phyloP scores from a whole-genome alignment of 2,329 filamentous ascomycete species.

The Trichoderma sp. region DNA sequence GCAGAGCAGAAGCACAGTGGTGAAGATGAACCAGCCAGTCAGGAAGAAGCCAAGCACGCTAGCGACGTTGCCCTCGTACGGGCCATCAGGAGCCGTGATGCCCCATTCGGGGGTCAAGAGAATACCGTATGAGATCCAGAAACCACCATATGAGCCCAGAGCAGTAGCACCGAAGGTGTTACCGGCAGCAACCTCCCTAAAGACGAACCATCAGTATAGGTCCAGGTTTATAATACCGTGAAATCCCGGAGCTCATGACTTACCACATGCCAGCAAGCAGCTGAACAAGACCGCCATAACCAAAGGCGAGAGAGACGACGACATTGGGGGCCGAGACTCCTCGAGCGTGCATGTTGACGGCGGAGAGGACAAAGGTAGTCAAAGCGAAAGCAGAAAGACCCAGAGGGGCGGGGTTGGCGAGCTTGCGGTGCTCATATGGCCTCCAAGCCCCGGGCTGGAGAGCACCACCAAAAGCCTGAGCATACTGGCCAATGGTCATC shows the following conservation, averaged over 20 bases:
- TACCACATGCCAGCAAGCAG: slow-evolving; percentile 85
- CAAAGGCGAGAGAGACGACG: slow-evolving; percentile 66
- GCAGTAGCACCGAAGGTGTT: slow-evolving; percentile 85
- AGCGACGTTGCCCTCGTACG: slow-evolving; percentile 45
- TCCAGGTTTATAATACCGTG: not conserved
- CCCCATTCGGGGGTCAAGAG: slow-evolving; percentile 67
- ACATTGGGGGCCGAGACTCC: slow-evolving; percentile 61
- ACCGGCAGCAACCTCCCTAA: slow-evolving; percentile 80
- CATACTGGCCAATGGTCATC: slow-evolving; percentile 25
- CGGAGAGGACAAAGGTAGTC: slow-evolving; percentile 76
- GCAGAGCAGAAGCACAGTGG: slow-evolving; percentile 67
- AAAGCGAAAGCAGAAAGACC: slow-evolving; percentile 77
- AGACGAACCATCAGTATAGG: slow-evolving; percentile 18
- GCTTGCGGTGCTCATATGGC: slow-evolving; percentile 63
- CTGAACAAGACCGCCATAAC: slow-evolving; percentile 75
- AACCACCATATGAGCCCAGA: slow-evolving; percentile 77
- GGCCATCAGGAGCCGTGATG: slow-evolving; percentile 46
- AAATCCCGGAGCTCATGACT: slow-evolving; percentile 31
- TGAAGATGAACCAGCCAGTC: slow-evolving; percentile 83
- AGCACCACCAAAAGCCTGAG: slow-evolving; percentile 63
- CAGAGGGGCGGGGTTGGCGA: slow-evolving; percentile 76
- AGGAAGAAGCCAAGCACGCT: slow-evolving; percentile 73
- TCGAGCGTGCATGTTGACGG: slow-evolving; percentile 67
- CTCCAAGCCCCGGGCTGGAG: slow-evolving; percentile 69
- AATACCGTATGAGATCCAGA: slow-evolving; percentile 76